A percentile compares a stretch with the other conserved stretches of the same genome.
Evolutionary conservation across 75 land plant genomes (phyloP).

Genomic region (Sequoiadendron giganteum): DNA sequence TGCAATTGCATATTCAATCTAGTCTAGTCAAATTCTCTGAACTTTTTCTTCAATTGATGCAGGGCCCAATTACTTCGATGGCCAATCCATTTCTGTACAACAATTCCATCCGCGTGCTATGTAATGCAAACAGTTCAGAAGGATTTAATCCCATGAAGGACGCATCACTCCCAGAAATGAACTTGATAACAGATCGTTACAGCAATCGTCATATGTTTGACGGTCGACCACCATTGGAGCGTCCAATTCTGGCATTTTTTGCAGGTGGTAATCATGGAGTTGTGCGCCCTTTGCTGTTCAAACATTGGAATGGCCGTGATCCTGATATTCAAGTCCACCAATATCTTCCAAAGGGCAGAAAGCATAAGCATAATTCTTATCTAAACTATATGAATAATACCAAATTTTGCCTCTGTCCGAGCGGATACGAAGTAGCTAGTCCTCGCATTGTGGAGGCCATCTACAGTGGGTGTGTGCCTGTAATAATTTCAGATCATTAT

Average conservation of each 20-base stretch:
- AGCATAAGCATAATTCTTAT: conserved; percentile 20
- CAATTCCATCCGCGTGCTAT: conserved; percentile 59
- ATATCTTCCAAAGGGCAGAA: conserved; percentile 23
- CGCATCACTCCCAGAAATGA: conserved; percentile 61
- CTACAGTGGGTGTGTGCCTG: conserved; percentile 66
- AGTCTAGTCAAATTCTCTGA: no score
- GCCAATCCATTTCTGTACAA: conserved; percentile 27
- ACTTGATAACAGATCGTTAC: conserved; percentile 27
- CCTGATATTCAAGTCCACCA: conserved; percentile 38
- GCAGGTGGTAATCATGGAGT: conserved; percentile 68
- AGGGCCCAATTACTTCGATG: conserved; percentile 50
- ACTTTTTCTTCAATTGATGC: not conserved
- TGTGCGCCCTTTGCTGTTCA: conserved; percentile 46
- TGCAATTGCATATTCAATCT: no score
- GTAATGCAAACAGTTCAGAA: conserved; percentile 76
- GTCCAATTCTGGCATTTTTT: conserved; percentile 60
- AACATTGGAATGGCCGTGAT: conserved; percentile 55
- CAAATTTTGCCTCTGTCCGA: conserved; percentile 67
- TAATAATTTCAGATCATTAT: conserved; percentile 49
- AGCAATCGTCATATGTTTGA: conserved; percentile 23
- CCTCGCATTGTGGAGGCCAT: conserved; percentile 82
- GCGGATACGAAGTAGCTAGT: conserved; percentile 80
- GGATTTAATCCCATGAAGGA: conserved; percentile 65
- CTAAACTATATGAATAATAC: conserved; percentile 48
- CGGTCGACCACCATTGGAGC: conserved; percentile 35